Base-by-base conservation (phyloP, 768 basidiomycete genomes). In the Xerocomus spinulosus region DNA sequence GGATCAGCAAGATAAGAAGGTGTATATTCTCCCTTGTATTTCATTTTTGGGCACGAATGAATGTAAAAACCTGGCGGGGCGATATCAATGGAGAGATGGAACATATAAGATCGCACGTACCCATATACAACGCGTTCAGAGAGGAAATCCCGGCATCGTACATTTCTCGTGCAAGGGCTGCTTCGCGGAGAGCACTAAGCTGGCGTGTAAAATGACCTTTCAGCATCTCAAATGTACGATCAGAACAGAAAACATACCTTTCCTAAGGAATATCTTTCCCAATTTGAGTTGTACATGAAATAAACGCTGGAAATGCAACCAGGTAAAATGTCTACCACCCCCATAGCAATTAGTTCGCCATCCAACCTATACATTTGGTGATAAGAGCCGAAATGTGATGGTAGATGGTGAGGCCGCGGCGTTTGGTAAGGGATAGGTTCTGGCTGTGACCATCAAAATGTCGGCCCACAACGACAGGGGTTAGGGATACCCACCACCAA, bases 1-100 rank as follows among this genome's bases (percentile, higher is more conserved):
- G 94, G 92, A 66, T 98, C 94, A 12, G 80, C 77, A 17, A 98
- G 75, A 54, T 80, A 91, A 3, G 94, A 96, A 0, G 95, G 95
- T 0, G 74, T 64, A 56, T 94, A 99, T 46, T 96, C 92, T 24
- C 84, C 93, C 60, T 99, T 99, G 69, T 99, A 98, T 46, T 76
- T 76, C 96, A 98, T 98, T 68, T 99, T 99, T 42, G 72, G 79
- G 61, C 94, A 97, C 2, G 87, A 82, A 56, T 96, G 79, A 32
- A 98, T 87, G 65, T 97, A 98, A 66, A 82, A 97, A 7, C 94
- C 94, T 96, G 40, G 57, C 21, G 9, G 9, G 15, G 6, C 14
- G 5, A 12, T 10, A 32, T 54, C 42, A 23, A 33, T 8, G 21
- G 28, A 41, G 25, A 23, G 21, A 20, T 17, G 15, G 45, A 34